Base-by-base conservation (phyloP, 495 filamentous ascomycete genomes). In the Hyaloscypha finlandica region DNA sequence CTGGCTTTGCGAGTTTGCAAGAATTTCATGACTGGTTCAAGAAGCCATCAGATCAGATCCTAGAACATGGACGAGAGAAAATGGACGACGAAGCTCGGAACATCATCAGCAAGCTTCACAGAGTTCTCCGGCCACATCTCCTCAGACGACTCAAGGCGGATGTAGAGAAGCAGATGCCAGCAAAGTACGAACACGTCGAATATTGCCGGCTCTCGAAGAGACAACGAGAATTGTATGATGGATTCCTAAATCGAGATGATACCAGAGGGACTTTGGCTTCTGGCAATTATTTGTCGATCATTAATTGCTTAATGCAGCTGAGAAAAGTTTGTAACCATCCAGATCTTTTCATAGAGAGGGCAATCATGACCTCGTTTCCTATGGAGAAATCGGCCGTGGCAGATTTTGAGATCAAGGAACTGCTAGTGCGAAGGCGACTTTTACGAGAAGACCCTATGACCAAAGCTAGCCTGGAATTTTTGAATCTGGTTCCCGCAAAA, bases 121-220 rank as follows among this genome's bases (percentile, higher is more conserved):
- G 94, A 68, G 90, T 97, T 51, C 82, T 99, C 8, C 88, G 96
- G 29, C 96, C 96, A 3, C 97, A 96, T 76, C 86, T 99, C 16
- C 85, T 99, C 25, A 89, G 96, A 54, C 85, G 96, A 67, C 80
- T 99, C 48, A 99, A 99, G 78, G 92, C 94, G 54, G 96, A 99
- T 74, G 96, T 99, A 29, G 96, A 99, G 81, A 98, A 99, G 78
- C 94, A 98, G 73, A 97, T 99, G 93, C 96, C 96, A 0, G 93
- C 86, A 33, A 99, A 99, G 74, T 97, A 96, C 72, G 96, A 99
- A 74, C 93, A 96, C 74, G 92, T 99, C 35, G 90, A 97, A 59
- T 94, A 94, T 72, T 99, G 96, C 76, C 88, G 93, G 45, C 83
- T 99, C 2, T 97, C 93, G 14, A 97, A 97, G 74, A 88, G 96